These are phyloP conservation scores for Candida pini DNA, from an alignment of 805 yeast species.

Conservation along the genomic window DNA sequence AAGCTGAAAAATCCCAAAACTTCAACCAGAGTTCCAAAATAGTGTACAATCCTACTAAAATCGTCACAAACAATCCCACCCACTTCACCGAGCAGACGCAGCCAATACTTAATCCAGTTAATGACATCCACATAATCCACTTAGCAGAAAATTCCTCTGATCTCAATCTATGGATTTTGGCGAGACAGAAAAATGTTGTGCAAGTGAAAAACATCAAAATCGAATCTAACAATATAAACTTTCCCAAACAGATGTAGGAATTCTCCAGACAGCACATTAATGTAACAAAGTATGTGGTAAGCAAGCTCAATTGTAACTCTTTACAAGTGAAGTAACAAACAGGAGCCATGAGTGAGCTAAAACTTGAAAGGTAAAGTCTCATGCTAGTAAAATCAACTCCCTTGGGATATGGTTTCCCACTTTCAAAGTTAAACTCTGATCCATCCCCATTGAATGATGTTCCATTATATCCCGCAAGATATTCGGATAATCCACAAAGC, in stretches of 20 bases:
- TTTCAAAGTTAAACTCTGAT: conserved; percentile 53
- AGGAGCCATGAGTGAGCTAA: conserved; percentile 63
- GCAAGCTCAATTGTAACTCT: conserved; percentile 45
- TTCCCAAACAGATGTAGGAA: conserved; percentile 63
- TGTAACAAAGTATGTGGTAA: conserved; percentile 55
- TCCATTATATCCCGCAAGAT: conserved; percentile 39
- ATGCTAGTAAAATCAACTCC: conserved; percentile 54
- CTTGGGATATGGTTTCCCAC: conserved; percentile 61
- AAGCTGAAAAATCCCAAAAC: conserved; percentile 60
- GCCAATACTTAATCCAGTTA: conserved; percentile 67
- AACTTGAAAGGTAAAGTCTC: conserved; percentile 68
- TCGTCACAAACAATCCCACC: conserved; percentile 83
- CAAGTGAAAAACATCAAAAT: conserved; percentile 73
- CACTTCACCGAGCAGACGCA: conserved; percentile 82
- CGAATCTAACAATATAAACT: conserved; percentile 71
- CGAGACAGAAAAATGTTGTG: conserved; percentile 57
- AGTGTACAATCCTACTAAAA: conserved; percentile 88
- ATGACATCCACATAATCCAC: conserved; percentile 51
- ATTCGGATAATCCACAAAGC: conserved; percentile 74
- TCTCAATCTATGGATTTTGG: conserved; percentile 47
- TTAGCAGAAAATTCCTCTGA: conserved; percentile 30
- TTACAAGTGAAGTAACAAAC: conserved; percentile 66
- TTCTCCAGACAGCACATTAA: conserved; percentile 63
- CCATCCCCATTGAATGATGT: neutral
- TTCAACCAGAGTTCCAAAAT: conserved; percentile 84